Evolutionary conservation across 148 eudicot species (phyloP).

Genomic region (Polygonum maritimum): DNA sequence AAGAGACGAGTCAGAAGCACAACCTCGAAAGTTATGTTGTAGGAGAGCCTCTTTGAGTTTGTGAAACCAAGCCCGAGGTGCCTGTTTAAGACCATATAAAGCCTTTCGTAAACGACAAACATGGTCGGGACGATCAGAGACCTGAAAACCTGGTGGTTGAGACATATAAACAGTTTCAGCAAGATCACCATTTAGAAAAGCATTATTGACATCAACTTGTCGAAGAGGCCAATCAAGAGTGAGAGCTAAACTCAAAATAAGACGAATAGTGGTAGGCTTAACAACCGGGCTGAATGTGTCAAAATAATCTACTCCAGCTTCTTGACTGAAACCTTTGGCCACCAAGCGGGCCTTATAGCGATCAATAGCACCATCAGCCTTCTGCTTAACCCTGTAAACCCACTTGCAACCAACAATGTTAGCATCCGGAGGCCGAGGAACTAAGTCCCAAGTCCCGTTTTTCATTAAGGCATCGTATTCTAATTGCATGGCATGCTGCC

Average conservation of each 20-base stretch:
- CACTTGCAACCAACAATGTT: not conserved
- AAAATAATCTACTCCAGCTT: not conserved
- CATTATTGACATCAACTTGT: not conserved
- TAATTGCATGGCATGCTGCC: not conserved
- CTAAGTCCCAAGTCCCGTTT: not conserved
- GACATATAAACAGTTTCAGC: not conserved
- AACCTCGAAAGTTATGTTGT: not conserved
- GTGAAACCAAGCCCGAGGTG: not conserved
- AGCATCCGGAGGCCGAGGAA: not conserved
- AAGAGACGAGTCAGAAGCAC: not conserved
- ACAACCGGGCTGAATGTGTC: not conserved
- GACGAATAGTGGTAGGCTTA: not conserved
- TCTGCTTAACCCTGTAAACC: not conserved
- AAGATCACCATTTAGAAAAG: not conserved
- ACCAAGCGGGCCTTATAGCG: not conserved
- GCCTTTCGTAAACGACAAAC: not conserved
- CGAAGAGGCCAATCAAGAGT: not conserved
- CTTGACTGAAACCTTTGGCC: not conserved
- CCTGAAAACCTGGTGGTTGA: not conserved
- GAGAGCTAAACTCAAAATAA: not conserved
- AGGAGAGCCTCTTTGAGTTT: not conserved
- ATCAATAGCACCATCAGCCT: not conserved
- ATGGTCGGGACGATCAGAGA: not conserved
- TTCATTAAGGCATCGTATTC: not conserved
- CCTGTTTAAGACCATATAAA: conserved; percentile 5